Base-by-base conservation (phyloP, 305 asterid species). In the Fraxinus albicans region DNA sequence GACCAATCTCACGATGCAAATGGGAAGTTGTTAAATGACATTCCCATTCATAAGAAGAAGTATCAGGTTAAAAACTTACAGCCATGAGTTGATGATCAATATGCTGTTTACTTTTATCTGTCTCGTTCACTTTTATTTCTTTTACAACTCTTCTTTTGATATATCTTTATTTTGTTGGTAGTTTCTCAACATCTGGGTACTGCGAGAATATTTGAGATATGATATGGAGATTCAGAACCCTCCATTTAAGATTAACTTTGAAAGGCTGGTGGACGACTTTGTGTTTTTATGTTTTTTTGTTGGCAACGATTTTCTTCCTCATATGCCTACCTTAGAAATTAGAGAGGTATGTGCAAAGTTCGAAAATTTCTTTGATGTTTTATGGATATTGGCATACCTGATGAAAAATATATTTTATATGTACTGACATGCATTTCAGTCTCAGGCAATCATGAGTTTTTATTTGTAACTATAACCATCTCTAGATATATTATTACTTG, bases 231-330 rank as follows among this genome's bases (percentile, higher is more conserved):
- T 95, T 85, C 89, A 91, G 19, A 86, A 86, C 83, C 93, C 98
- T 79, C 96, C 98, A 75, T 95, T 91, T 87, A 84, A 85, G 80
- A 89, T 94, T 78, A 94, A 95, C 84, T 92, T 97, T 87, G 99
- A 97, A 79, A 93, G 97, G 89, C 92, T 95, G 89, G 94, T 97
- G 92, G 99, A 97, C 88, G 99, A 97, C 87, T 97, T 97, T 83
- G 99, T 97, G 81, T 95, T 97, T 79, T 84, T 95, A 79, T 97
- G 99, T 81, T 95, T 97, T 84, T 97, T 97, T 90, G 98, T 95
- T 77, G 99, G 99, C 89, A 97, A 97, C 58, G 99, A 97, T 89
- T 97, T 97, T 88, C 99, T 97, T 86, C 99, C 99, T 74, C 99
- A 95, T 85, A 95, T 97, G 98, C 99, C 99, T 79, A 97, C 98